Base-by-base conservation (phyloP, 345 rosid species). In the Eucalyptus cloeziana region DNA sequence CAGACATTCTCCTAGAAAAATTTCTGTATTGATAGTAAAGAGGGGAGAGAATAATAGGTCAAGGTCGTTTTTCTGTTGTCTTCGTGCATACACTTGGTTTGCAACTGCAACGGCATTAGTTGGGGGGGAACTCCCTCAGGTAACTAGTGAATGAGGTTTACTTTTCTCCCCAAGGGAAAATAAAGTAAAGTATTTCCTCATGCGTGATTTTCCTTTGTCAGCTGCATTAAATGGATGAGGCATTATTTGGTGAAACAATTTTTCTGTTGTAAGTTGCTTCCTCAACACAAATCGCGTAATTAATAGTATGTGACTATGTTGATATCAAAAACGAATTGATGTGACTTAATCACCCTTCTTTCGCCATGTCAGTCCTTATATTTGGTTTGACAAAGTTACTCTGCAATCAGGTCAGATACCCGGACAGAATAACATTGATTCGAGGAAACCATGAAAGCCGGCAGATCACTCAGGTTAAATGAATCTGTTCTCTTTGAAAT, bases 401-500 rank as follows among this genome's bases (percentile, higher is more conserved):
- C 89, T 86, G 24, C 91, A 56, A 89, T 89, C 92, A 98, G 99
- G 99, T 98, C 91, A 94, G 99, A 91, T 97, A 97, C 93, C 99
- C 98, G 37, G 99, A 98, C 92, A 93, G 99, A 87, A 96, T 98
- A 91, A 97, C 99, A 87, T 98, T 98, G 87, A 95, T 97, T 88
- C 92, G 99, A 93, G 99, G 99, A 54, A 98, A 97, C 94, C 99
- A 98, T 90, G 99, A 98, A 92, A 96, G 99, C 91, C 98, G 98
- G 87, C 99, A 98, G 92, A 98, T 98, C 90, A 98, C 99, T 33
- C 98, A 98, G 99, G 99, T 98, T 86, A 88, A 67, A 45, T 14
- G 51, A 87, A 56, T 88, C 88, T 10, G 25, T 88, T 69, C 54
- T 69, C 43, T 87, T 49, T 88, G 86, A 87, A 87, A 76, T 76